A percentile compares a stretch with the other conserved stretches of the same genome.
These are phyloP conservation scores for Leucocoprinus birnbaumii DNA, from an alignment of 768 basidiomycete genomes.

Conservation along the genomic window DNA sequence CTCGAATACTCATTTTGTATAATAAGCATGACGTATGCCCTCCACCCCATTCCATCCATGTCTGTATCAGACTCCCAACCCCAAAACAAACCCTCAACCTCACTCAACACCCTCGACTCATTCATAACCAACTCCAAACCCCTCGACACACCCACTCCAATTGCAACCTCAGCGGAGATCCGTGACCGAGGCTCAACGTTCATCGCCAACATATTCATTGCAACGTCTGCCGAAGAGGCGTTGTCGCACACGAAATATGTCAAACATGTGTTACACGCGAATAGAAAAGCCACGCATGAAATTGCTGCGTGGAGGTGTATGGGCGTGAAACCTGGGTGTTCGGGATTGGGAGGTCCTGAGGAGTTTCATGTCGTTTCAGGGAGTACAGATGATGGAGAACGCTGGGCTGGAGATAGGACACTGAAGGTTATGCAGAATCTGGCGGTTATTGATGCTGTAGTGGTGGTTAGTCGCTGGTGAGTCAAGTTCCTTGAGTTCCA, in stretches of 20 bases:
- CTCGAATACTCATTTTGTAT: constrained; percentile 23
- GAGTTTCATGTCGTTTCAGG: constrained; percentile 71
- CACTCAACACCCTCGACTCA: constrained; percentile 37
- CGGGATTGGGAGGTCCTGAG: constrained; percentile 67
- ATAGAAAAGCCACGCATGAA: constrained; percentile 63
- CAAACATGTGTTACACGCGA: constrained; percentile 52
- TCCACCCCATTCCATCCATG: neutral
- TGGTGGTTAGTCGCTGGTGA: constrained; percentile 79
- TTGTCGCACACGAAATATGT: constrained; percentile 47
- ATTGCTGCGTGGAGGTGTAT: constrained; percentile 82
- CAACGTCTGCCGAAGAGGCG: constrained; percentile 51
- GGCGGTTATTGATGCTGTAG: constrained; percentile 73
- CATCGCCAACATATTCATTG: constrained; percentile 58
- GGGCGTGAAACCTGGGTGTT: constrained; percentile 59
- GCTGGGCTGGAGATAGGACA: constrained; percentile 62
- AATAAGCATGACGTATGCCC: constrained; percentile 18
- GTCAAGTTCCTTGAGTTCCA: constrained; percentile 5
- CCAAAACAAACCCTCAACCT: constrained; percentile 13
- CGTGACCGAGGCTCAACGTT: constrained; percentile 75
- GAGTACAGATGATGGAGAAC: constrained; percentile 76
- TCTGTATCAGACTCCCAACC: neutral
- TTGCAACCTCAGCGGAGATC: constrained; percentile 69
- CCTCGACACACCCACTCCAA: constrained; percentile 39
- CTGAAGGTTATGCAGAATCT: constrained; percentile 67
- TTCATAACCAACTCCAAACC: constrained; percentile 41